These are phyloP conservation scores for Bassia scoparia DNA, from an alignment of 148 eudicot species.

Conservation along the genomic window DNA sequence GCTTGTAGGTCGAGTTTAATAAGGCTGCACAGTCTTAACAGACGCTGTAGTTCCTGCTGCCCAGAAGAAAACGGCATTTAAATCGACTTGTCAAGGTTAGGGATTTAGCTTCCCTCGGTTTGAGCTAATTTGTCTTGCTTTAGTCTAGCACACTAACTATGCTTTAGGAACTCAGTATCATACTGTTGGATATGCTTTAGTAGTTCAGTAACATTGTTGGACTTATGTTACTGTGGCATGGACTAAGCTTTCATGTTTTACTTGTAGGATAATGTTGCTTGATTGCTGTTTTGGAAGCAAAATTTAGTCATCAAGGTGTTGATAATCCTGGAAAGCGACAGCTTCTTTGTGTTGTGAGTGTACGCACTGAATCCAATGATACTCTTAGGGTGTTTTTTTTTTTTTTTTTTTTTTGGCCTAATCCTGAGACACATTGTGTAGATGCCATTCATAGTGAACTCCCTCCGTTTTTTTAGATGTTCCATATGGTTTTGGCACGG, in stretches of 20 bases:
- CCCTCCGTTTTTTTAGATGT: too few species aligned
- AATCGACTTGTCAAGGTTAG: conserved; percentile 79
- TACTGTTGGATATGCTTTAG: too few species aligned
- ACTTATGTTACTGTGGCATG: not conserved
- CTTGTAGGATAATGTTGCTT: conserved; percentile 91
- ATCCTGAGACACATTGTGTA: too few species aligned
- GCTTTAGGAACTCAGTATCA: too few species aligned
- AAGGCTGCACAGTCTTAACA: conserved; percentile 98
- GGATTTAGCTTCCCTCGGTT: not conserved
- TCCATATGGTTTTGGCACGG: too few species aligned
- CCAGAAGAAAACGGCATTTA: conserved; percentile 86
- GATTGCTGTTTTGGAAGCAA: conserved; percentile 88
- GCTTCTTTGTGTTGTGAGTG: conserved; percentile 96
- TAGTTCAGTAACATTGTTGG: too few species aligned
- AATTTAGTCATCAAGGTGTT: conserved; percentile 72
- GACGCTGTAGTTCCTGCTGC: conserved; percentile 79
- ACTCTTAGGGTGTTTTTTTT: not conserved
- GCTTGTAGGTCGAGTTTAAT: conserved; percentile 83
- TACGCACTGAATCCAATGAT: conserved; percentile 3
- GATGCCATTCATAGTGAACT: too few species aligned
- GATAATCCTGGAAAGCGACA: conserved; percentile 93
- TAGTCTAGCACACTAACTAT: too few species aligned
- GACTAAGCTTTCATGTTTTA: conserved; percentile 4
- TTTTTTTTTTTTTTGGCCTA: not conserved
- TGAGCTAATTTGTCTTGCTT: not conserved